Percentiles rank a stretch among this genome's conserved stretches.
These are phyloP conservation scores for Gypsophila paniculata DNA, from an alignment of 179 eudicot genomes.

Conservation along the genomic window DNA sequence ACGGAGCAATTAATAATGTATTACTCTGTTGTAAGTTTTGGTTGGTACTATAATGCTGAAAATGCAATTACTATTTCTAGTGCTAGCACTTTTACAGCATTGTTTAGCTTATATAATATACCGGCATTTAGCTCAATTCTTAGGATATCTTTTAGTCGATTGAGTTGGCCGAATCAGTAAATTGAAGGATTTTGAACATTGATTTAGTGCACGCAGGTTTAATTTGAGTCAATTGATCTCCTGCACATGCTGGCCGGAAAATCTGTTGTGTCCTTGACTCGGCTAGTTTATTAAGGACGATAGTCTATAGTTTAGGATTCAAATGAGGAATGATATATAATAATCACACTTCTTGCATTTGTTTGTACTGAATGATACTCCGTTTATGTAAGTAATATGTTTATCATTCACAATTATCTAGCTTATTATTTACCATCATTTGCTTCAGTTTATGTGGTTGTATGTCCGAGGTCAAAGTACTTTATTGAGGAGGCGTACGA, in stretches of 20 bases:
- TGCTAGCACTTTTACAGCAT: background rate
- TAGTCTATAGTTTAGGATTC: background rate
- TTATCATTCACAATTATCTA: background rate
- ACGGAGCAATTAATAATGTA: background rate
- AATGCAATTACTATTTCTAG: too few species aligned
- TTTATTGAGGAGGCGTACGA: too few species aligned
- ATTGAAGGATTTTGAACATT: background rate
- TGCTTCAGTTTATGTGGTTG: too few species aligned
- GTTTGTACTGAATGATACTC: background rate
- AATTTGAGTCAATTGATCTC: background rate
- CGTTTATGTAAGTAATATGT: background rate
- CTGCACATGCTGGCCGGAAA: background rate
- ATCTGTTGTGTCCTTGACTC: background rate
- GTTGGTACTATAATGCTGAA: background rate
- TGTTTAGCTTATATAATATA: background rate
- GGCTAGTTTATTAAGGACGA: background rate
- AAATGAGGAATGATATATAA: background rate
- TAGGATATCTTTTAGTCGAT: background rate
- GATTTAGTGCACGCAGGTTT: background rate
- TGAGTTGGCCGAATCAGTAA: background rate
- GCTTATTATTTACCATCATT: too few species aligned
- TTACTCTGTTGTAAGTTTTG: background rate
- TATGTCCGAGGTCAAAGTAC: too few species aligned
- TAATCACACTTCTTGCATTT: background rate
- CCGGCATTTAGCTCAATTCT: too few species aligned